These are phyloP conservation scores for Trichoderma breve DNA, from an alignment of 2,329 filamentous ascomycete species.

Conservation along the genomic window DNA sequence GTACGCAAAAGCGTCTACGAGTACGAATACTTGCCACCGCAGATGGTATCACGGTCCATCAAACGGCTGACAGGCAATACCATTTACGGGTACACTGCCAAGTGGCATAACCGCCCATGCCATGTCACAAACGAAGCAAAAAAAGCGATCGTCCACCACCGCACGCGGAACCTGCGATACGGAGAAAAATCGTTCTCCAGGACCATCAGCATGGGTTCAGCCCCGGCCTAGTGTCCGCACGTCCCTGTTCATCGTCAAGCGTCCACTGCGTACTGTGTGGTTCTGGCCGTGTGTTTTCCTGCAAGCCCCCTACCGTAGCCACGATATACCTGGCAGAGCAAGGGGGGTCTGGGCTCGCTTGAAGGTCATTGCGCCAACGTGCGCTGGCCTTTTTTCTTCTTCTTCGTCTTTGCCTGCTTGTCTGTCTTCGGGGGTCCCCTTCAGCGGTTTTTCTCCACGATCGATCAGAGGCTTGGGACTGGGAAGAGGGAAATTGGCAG, in stretches of 20 bases:
- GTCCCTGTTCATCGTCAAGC: not conserved
- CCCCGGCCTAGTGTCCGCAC: constrained; percentile 6
- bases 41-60: not conserved
- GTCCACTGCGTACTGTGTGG: constrained; percentile 1
- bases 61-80: not conserved
- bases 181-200: constrained; percentile 5
- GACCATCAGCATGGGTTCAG: not conserved
- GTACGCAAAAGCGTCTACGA: not conserved
- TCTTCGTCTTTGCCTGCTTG: not conserved
- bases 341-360: constrained; percentile 6
- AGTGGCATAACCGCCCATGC: not conserved
- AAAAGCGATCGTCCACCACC: not conserved
- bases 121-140: not conserved
- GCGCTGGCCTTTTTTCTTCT: not conserved
- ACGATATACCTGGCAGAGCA: constrained; percentile 5
- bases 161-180: constrained; percentile 9
- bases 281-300: not conserved
- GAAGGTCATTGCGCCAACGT: constrained; percentile 2
- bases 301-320: not conserved
- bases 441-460: constrained; percentile 3
- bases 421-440: not conserved
- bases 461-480: constrained; percentile 8
- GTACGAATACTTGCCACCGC: not conserved
- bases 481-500: constrained; percentile 1
- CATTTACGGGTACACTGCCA: not conserved